Evolutionary conservation across 176 grass and related monocot genomes (phyloP), one percentile per base, ranked within the genome.

Genomic region (Hordeum marinum): DNA sequence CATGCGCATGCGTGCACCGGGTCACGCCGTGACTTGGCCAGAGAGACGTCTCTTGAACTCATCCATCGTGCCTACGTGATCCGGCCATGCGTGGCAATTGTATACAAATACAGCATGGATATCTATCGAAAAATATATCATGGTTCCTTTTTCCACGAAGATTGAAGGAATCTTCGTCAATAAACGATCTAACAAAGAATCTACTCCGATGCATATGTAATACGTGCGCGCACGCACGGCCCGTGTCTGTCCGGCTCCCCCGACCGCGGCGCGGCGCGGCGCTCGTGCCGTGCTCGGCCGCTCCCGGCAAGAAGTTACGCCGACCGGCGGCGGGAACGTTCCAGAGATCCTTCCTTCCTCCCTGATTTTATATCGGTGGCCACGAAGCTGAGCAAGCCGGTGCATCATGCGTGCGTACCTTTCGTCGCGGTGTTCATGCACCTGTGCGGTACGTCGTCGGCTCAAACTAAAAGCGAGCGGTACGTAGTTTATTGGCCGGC

Each of bases 271-370:
- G 8, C 64, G 43, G 21, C 52, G 20, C 48, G 43, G 25, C 20
- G 86, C 86, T 25, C n/a, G 55, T 48, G 79, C 11, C 76, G 59
- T 85, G 87, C 32, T 48, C 87, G 45, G 1, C 77, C 77, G 27
- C 25, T 84, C 20, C 13, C 58, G 17, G 58, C 43, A 58, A 58
- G 14, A 57, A 73, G 54, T 20, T 43, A 63, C 36, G 36, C 36
- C 57, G 23, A 26, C 40, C 54, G 57, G 35, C 36, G n/a, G 37
- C 37, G 18, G 10, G 8, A 52, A n/a, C 15, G 62, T 59, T 26
- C 24, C 20, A 18, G 9, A 39, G 17, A 18, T 34, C 32, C 32
- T 34, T 34, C 32, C 32, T 34, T 18, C 37, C 6, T 64, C 66
- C 32, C n/a, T 68, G 39, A 10, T 18, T 36, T 34, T 34, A 34